Percentiles rank a stretch among this genome's conserved stretches.
Conservation (phyloP, 345 rosid species). For the Eucalyptus sideroxylon region DNA sequence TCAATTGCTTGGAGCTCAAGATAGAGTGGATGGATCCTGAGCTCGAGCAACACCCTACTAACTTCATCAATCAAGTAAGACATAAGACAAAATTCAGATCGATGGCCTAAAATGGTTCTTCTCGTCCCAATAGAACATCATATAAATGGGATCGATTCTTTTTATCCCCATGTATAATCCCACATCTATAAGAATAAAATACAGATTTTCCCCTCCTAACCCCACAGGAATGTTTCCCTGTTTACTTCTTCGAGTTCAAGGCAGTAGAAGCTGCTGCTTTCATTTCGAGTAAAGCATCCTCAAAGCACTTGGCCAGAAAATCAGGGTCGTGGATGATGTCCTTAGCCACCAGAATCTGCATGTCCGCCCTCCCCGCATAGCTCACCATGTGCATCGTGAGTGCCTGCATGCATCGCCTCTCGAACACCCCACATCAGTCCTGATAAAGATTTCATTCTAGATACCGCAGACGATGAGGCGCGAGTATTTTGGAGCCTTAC, state of each 20-base stretch:
- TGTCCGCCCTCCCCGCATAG: constrained; percentile 47
- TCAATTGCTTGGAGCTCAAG: background rate
- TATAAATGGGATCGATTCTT: background rate
- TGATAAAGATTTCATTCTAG: background rate
- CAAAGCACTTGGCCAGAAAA: constrained; percentile 46
- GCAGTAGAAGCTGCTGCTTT: constrained; percentile 21
- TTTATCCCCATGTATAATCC: background rate
- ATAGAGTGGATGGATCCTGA: background rate
- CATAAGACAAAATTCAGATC: background rate
- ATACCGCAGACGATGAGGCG: background rate
- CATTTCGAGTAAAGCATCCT: constrained; percentile 48
- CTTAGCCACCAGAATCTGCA: constrained; percentile 55
- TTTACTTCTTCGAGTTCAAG: background rate
- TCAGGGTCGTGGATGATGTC: constrained; percentile 57
- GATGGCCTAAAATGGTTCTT: background rate
- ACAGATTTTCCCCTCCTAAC: background rate
- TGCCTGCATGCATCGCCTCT: no score
- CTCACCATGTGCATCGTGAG: constrained; percentile 63
- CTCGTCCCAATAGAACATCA: background rate
- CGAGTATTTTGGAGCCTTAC: background rate
- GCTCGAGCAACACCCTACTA: background rate
- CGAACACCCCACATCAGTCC: background rate
- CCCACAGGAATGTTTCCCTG: background rate
- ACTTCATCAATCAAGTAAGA: background rate
- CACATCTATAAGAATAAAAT: background rate